phyloP scores from a whole-genome alignment of 768 basidiomycete species.

The Terana coerulea region DNA sequence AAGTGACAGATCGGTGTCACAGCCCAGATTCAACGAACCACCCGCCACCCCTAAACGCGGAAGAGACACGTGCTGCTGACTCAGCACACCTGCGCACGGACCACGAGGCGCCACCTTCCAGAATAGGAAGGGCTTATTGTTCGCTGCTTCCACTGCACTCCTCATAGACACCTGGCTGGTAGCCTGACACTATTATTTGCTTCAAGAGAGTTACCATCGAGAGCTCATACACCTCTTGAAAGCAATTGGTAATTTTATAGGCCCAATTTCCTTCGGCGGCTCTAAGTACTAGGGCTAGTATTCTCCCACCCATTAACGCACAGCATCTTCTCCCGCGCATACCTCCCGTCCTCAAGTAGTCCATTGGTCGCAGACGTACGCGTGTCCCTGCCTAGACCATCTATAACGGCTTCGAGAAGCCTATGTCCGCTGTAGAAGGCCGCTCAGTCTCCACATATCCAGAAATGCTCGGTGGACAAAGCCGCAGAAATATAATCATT shows the following conservation, averaged over 20 bases:
- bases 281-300: too few species aligned
- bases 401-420: not conserved
- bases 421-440: not conserved
- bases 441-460: not conserved
- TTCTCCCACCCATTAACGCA: too few species aligned
- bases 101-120: slow-evolving; percentile 4
- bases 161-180: too few species aligned
- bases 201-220: too few species aligned
- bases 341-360: not conserved
- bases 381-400: not conserved
- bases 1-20: slow-evolving; percentile 29
- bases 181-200: too few species aligned
- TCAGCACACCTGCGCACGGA: slow-evolving; percentile 6
- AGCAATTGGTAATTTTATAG: too few species aligned
- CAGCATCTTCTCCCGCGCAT: not conserved
- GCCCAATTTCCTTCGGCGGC: too few species aligned
- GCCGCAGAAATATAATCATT: too few species aligned
- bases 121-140: not conserved
- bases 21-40: slow-evolving; percentile 11
- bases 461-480: too few species aligned
- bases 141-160: too few species aligned
- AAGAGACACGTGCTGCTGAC: slow-evolving; percentile 1
- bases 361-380: not conserved
- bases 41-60: not conserved
- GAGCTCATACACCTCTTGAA: too few species aligned